Base-by-base conservation (phyloP, 306 rosid genomes). In the Medicago ruthenica region DNA sequence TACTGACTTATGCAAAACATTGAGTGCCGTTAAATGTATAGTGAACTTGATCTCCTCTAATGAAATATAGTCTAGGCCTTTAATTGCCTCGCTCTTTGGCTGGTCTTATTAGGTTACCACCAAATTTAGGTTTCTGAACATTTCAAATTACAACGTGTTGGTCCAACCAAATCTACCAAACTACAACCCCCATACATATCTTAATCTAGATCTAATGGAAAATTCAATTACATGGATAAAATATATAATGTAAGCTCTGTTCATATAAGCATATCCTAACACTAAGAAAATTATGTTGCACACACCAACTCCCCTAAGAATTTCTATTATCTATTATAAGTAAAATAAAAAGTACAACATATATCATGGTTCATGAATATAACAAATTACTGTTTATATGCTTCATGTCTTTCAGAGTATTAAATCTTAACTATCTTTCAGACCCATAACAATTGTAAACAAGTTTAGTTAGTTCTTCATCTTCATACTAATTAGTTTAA, bases 141-240 rank as follows among this genome's bases (percentile, higher is more conserved):
- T 50, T 83, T 53, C 62, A 48, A 70, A 58, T 22, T 12, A 55
- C 67, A 57, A 79, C 16, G 4, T 2, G 12, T 18, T 1, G 61
- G 1, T 22, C 69, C 51, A 54, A 20, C 71, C 40, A 47, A 67
- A 44, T 37, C 72, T 39, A 68, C 80, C 80, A 74, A 37, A 67
- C 51, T 13, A 55, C 64, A 7, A 54, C 27, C 5, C 75, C 18
- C 67, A 65, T 44, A 42, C 31, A 27, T 31, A 51, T 14, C 16
- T 69, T 27, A 80, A 67, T 57, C 22, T 14, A 18, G 2, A 50
- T 21, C 53, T 65, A 16, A 41, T 10, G 58, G 57, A 53, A 76
- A 54, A 21, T 8, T 66, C 9, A 24, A 58, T 7, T 18, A 69
- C 59, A 11, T 51, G 22, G 22, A 63, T 31, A 65, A 31, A 13